Conservation (phyloP, 169 alveolate genomes). For the Neospora caninum region DNA sequence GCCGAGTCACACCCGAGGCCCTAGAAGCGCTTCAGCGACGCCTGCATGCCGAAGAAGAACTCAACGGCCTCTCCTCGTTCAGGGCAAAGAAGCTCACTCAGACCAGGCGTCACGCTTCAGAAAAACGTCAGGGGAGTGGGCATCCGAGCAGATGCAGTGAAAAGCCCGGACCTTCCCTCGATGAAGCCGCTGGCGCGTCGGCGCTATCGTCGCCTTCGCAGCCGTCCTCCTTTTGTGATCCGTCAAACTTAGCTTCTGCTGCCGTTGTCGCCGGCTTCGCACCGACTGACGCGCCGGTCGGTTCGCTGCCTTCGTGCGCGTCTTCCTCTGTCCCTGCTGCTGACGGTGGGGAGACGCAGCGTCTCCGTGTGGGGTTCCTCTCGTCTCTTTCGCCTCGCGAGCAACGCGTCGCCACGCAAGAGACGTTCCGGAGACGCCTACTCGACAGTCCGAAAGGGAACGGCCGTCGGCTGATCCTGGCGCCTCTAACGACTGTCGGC, state of each 20-base stretch:
- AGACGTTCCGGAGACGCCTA: not conserved
- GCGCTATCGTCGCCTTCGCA: too few species aligned
- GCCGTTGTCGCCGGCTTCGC: too few species aligned
- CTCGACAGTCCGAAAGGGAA: not conserved
- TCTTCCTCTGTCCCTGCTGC: not conserved
- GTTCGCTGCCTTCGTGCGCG: not conserved
- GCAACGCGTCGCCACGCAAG: not conserved
- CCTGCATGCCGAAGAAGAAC: slow-evolving; percentile 1
- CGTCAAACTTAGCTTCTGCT: too few species aligned
- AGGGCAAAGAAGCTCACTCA: not conserved
- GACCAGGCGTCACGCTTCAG: not conserved
- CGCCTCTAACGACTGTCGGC: slow-evolving; percentile 83
- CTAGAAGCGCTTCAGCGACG: slow-evolving; percentile 19
- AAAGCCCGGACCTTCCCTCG: too few species aligned
- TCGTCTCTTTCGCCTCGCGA: not conserved
- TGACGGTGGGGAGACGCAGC: not conserved
- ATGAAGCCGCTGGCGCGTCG: too few species aligned
- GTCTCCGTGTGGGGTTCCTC: not conserved
- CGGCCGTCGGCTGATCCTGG: slow-evolving; percentile 55
- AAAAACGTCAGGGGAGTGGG: too few species aligned
- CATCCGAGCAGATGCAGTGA: too few species aligned
- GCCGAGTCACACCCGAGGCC: not conserved
- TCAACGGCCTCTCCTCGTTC: not conserved
- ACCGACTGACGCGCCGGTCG: not conserved
- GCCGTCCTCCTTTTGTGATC: too few species aligned